A percentile compares a stretch with the other conserved stretches of the same genome.
These are phyloP conservation scores for Lachancea fermentati DNA, from an alignment of 805 yeast genomes.

Conservation along the genomic window DNA sequence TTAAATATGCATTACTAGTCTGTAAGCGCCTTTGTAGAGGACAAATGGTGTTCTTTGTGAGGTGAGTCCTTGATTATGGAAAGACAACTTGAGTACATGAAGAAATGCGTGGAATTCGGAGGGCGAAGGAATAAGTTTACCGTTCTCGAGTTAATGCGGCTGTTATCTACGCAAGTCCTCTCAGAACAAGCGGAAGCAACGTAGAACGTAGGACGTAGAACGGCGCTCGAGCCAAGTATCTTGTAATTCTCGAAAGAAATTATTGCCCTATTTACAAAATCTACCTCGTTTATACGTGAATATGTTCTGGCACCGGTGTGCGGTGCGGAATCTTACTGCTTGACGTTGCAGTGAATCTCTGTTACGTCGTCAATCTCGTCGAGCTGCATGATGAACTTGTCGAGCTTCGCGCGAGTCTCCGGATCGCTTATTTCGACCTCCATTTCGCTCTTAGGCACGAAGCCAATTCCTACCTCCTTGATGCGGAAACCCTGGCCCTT, in stretches of 20 bases:
- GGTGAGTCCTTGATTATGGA: too few relatives aligned
- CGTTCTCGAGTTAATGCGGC: too few relatives aligned
- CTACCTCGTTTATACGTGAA: neutral
- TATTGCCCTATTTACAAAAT: neutral
- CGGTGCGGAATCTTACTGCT: constrained; percentile 21
- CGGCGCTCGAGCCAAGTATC: too few relatives aligned
- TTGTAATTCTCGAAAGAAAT: too few relatives aligned
- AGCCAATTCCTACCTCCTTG: constrained; percentile 67
- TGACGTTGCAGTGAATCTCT: constrained; percentile 67
- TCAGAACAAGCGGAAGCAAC: too few relatives aligned
- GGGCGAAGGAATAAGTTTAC: too few relatives aligned
- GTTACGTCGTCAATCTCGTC: constrained; percentile 84
- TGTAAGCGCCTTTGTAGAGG: too few relatives aligned
- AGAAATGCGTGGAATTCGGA: too few relatives aligned
- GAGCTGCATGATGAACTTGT: constrained; percentile 52
- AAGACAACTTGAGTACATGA: too few relatives aligned
- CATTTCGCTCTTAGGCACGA: constrained; percentile 57
- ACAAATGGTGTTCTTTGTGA: neutral
- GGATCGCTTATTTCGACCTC: constrained; percentile 48
- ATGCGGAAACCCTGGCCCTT: constrained; percentile 48
- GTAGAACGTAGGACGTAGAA: too few relatives aligned
- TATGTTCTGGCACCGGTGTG: neutral
- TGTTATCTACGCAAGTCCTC: too few relatives aligned
- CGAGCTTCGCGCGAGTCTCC: constrained; percentile 46
- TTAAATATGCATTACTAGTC: too few relatives aligned